Evolutionary conservation across 495 filamentous ascomycete genomes (phyloP).

Genomic region (Cryomyces minteri): DNA sequence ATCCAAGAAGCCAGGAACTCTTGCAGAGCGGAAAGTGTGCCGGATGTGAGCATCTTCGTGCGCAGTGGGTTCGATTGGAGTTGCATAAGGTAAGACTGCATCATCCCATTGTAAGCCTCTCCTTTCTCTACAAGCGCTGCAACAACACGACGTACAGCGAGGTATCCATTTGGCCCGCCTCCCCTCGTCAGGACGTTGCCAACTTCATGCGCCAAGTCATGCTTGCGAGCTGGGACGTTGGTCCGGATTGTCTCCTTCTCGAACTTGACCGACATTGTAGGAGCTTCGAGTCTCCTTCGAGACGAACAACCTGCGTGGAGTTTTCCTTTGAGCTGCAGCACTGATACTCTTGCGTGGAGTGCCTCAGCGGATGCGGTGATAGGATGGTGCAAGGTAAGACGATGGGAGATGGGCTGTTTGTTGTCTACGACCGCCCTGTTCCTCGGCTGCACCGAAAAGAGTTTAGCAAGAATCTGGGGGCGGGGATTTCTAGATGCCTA

Average conservation of each 20-base stretch:
- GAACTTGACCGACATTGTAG: constrained; percentile 69
- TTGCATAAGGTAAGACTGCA: constrained; percentile 71
- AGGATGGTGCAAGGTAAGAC: too few relatives aligned
- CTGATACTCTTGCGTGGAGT: too few relatives aligned
- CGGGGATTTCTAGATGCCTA: too few relatives aligned
- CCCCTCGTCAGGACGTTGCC: constrained; percentile 71
- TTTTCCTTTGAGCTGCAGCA: too few relatives aligned
- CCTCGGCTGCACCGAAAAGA: too few relatives aligned
- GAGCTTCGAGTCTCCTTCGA: too few relatives aligned
- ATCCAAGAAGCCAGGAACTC: constrained; percentile 93
- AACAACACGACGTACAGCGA: constrained; percentile 48
- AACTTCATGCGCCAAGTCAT: constrained; percentile 44
- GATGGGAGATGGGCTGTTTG: too few relatives aligned
- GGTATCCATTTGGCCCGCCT: constrained; percentile 54
- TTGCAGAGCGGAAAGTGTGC: constrained; percentile 73
- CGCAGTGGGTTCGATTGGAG: constrained; percentile 81
- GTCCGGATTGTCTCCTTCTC: constrained; percentile 50
- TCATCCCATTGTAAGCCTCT: background rate
- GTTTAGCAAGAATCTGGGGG: too few relatives aligned
- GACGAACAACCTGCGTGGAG: too few relatives aligned
- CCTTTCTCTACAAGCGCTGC: background rate
- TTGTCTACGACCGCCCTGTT: too few relatives aligned
- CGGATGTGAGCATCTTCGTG: constrained; percentile 98
- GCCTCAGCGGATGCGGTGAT: too few relatives aligned
- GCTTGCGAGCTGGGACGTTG: constrained; percentile 10